phyloP scores from a whole-genome alignment of 768 basidiomycete genomes.

The Kockovaella imperatae region DNA sequence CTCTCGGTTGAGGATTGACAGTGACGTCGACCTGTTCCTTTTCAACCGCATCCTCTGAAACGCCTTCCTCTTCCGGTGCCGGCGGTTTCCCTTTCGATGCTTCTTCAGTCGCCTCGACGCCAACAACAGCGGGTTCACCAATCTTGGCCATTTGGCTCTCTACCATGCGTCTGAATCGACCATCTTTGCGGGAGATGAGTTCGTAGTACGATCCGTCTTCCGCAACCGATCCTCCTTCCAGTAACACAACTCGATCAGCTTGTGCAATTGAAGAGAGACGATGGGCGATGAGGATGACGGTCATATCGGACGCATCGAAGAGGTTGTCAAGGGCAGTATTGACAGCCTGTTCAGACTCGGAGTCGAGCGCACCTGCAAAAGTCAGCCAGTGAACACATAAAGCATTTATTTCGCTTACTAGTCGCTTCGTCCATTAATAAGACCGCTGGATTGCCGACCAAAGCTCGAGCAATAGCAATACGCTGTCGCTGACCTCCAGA shows the following conservation, averaged over 20 bases:
- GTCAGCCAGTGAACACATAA: no score
- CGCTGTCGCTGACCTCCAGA: conserved; percentile 49
- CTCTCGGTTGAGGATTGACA: neutral
- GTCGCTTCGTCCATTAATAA: conserved; percentile 85
- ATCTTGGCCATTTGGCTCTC: conserved; percentile 38
- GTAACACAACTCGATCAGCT: conserved; percentile 77
- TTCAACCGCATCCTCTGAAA: neutral
- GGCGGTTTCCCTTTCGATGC: neutral
- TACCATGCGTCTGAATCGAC: conserved; percentile 38
- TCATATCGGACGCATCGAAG: conserved; percentile 65
- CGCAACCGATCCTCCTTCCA: conserved; percentile 51
- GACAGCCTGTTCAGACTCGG: conserved; percentile 49
- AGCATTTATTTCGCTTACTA: no score
- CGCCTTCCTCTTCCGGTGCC: neutral
- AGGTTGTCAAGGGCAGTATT: conserved; percentile 88
- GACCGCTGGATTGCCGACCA: conserved; percentile 80
- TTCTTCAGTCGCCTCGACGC: conserved; percentile 2
- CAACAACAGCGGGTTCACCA: conserved; percentile 14
- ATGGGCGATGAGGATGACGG: conserved; percentile 82
- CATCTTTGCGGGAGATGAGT: conserved; percentile 24
- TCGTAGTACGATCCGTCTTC: conserved; percentile 36
- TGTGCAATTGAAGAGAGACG: conserved; percentile 80
- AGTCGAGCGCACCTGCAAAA: conserved; percentile 31
- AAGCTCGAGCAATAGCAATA: conserved; percentile 77
- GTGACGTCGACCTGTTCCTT: neutral